These are phyloP conservation scores for Aspergillus steynii DNA, from an alignment of 495 filamentous ascomycete genomes.

Conservation along the genomic window DNA sequence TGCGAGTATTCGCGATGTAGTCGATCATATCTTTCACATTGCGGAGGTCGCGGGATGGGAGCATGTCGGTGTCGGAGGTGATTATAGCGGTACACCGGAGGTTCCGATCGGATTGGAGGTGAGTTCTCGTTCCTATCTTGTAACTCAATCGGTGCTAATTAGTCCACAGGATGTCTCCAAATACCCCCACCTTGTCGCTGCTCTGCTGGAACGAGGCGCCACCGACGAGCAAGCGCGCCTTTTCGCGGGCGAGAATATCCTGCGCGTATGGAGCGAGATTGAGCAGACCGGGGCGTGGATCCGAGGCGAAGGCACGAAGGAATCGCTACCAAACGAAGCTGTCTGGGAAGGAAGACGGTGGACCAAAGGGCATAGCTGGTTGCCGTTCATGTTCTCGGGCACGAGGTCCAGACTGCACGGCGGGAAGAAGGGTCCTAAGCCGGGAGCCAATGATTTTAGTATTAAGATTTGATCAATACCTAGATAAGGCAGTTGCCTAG, in stretches of 20 bases:
- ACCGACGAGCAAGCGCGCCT: constrained; percentile 57
- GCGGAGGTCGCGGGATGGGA: constrained; percentile 69
- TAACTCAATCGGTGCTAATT: no score
- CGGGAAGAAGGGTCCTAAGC: background rate
- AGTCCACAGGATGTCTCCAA: constrained; percentile 65
- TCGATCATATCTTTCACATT: constrained; percentile 68
- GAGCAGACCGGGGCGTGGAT: constrained; percentile 29
- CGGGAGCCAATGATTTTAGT: background rate
- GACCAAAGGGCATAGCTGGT: background rate
- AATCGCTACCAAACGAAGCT: background rate
- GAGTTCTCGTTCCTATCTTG: background rate
- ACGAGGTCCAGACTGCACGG: background rate
- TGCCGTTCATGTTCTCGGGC: background rate
- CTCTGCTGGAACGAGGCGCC: constrained; percentile 60
- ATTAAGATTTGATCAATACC: background rate
- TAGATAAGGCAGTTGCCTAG: no score
- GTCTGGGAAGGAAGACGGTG: background rate
- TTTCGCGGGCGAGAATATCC: constrained; percentile 62
- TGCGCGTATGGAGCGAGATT: constrained; percentile 65
- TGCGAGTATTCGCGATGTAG: constrained; percentile 65
- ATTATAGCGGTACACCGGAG: constrained; percentile 63
- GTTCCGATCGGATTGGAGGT: constrained; percentile 23
- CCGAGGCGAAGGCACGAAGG: background rate
- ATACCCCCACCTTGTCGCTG: constrained; percentile 71
- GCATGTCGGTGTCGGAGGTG: constrained; percentile 72